A percentile compares a stretch with the other conserved stretches of the same genome.
Conservation (phyloP, 2,329 filamentous ascomycete genomes). For the Colletotrichum coccodes region DNA sequence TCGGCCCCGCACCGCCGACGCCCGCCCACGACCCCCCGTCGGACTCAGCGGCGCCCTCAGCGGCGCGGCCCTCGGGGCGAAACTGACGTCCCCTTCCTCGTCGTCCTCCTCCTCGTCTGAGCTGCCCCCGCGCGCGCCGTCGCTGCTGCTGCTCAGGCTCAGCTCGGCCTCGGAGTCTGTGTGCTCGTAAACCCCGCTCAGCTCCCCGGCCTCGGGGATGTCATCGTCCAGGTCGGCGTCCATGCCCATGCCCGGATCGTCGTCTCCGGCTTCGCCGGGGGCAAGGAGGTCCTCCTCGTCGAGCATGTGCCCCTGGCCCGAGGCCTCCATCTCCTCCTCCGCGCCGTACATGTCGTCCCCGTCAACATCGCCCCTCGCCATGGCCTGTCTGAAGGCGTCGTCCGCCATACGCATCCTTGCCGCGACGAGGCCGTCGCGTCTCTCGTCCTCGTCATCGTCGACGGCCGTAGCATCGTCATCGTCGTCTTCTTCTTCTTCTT, state of each 20-base stretch:
- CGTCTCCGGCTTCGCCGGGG: slow-evolving; percentile 29
- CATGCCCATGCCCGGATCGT: slow-evolving; percentile 62
- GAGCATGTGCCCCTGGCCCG: slow-evolving; percentile 67
- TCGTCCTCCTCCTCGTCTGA: slow-evolving; percentile 35
- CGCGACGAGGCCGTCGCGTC: slow-evolving; percentile 56
- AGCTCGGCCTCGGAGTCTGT: slow-evolving; percentile 78
- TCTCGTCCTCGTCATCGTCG: slow-evolving; percentile 51
- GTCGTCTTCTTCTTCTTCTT: slow-evolving; percentile 50
- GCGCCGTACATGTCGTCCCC: slow-evolving; percentile 62
- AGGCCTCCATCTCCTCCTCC: slow-evolving; percentile 64
- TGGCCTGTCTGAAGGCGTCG: slow-evolving; percentile 70
- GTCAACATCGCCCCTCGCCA: slow-evolving; percentile 60
- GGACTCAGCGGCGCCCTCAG: slow-evolving; percentile 49
- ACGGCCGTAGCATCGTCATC: neutral
- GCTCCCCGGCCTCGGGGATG: slow-evolving; percentile 69
- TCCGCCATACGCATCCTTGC: slow-evolving; percentile 66
- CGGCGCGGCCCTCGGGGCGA: slow-evolving; percentile 47
- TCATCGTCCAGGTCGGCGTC: slow-evolving; percentile 78
- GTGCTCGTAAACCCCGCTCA: slow-evolving; percentile 75
- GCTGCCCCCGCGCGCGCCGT: slow-evolving; percentile 23
- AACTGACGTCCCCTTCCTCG: slow-evolving; percentile 47
- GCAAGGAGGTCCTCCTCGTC: slow-evolving; percentile 68
- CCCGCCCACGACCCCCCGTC: slow-evolving; percentile 43
- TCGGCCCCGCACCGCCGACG: slow-evolving; percentile 33
- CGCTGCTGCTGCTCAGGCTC: slow-evolving; percentile 56